Evolutionary conservation across 768 basidiomycete species (phyloP), one percentile per base, ranked within the genome.

Genomic region (Mrakia blollopis): DNA sequence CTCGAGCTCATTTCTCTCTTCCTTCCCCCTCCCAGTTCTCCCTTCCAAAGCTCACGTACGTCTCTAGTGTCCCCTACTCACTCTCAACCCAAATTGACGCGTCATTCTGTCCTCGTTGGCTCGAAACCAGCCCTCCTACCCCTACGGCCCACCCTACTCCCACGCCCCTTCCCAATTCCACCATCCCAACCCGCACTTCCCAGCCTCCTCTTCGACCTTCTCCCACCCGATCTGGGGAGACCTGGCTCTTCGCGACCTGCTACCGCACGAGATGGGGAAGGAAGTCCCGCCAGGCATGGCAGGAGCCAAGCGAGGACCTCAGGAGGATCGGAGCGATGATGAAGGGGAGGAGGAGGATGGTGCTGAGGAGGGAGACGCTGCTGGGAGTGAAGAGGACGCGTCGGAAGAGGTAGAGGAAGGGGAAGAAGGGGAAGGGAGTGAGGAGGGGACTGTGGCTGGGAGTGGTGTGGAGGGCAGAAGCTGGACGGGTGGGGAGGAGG

Each of bases 241-340:
- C 25, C 52, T 73, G 14, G 76, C 71, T 16, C 52, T 77, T 7
- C 32, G 72, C 3, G 71, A 72, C 39, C 52, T 77, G 25, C 32
- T 77, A 21, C 63, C 76, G 14, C 18, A 37, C 28, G 72, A 77
- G 62, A 32, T 13, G 14, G 76, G 70, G 6, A 65, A 68, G 35
- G 76, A 77, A 54, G 63, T 77, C 13, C 76, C 76, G 11, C 76
- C 76, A 18, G 76, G 76, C 32, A 77, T 77, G 76, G 76, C 76
- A 4, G 76, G 76, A 21, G 76, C 76, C 8, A 77, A 77, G 32
- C 4, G 76, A 13, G 76, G 76, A 23, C 76, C 76, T 2, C 62
- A 77, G 41, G 70, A 67, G 25, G 76, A 77, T 67, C 47, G 68
- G 37, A 41, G 60, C n/a, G 47, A 63, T 14, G 52, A 72, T 65